Percentiles rank a stretch among this genome's conserved stretches.
These are phyloP conservation scores for Apostasia ramifera DNA, from an alignment of 106 monocot genomes.

Conservation along the genomic window DNA sequence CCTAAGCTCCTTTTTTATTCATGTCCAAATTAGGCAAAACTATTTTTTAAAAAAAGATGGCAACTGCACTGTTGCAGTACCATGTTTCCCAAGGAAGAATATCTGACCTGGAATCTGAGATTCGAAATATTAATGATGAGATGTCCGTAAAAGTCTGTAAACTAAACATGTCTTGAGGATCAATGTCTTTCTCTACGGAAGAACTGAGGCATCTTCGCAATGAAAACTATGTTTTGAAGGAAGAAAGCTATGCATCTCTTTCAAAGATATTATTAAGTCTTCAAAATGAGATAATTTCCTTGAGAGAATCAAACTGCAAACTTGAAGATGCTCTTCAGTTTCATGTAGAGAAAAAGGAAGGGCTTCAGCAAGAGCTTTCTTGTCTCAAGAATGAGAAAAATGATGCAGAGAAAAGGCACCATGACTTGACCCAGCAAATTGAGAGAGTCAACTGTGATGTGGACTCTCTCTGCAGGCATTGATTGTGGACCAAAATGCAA, in stretches of 20 bases:
- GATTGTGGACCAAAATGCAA: conserved; percentile 21
- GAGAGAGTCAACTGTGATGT: conserved; percentile 27
- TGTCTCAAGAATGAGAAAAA: conserved; percentile 25
- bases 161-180: conserved; percentile 22
- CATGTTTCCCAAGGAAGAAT: conserved; percentile 25
- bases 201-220: conserved; percentile 34
- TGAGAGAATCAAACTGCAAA: conserved; percentile 21
- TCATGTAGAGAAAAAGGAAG: conserved; percentile 37
- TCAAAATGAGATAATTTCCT: conserved; percentile 21
- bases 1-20: too few relatives aligned
- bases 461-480: conserved; percentile 30
- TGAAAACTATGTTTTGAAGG: conserved; percentile 17
- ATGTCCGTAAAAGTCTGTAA: conserved; percentile 9
- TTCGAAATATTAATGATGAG: conserved; percentile 31
- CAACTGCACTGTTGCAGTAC: conserved; percentile 30
- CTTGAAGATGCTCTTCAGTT: conserved; percentile 31
- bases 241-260: conserved; percentile 1
- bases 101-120: conserved; percentile 33
- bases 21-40: too few relatives aligned
- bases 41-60: conserved; percentile 16
- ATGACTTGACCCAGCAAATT: conserved; percentile 26
- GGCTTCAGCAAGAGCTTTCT: conserved; percentile 31
- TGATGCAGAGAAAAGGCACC: conserved; percentile 26
- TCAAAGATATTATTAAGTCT: conserved; percentile 17
- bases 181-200: conserved; percentile 24